Evolutionary conservation across 106 monocot genomes (phyloP), one percentile per base, ranked within the genome.

Genomic region (Hemerocallis citrina): DNA sequence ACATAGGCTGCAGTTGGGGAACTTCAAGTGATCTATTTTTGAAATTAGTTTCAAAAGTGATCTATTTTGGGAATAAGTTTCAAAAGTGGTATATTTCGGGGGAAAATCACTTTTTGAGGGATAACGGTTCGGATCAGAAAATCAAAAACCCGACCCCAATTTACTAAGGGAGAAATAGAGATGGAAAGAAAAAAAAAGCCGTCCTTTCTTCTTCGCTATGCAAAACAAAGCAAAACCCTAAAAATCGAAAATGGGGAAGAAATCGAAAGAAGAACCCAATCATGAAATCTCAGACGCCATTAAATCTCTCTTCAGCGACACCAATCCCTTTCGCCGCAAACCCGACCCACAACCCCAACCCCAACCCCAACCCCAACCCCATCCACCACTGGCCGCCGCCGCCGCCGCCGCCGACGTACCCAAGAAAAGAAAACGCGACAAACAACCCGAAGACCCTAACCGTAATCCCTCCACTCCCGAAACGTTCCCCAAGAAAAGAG

Each of bases 271-370:
- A 12, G 59, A 40, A 24, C 24, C 13, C 20, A 27, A 40, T n/a
- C 32, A 32, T 6, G 20, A 32, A 19, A 22, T 36, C 28, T 13
- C 30, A 31, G 43, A 66, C 35, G 68, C 64, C 31, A 37, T 90
- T 45, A 59, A 66, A 19, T 79, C 76, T 34, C 90, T 96, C 67
- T 96, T 96, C 79, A 32, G 80, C 71, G 66, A 59, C 41, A 81
- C 80, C 72, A 96, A 96, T 58, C 96, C 96, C 20, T 96, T 91
- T 75, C 90, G 96, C 43, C 87, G 96, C 32, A 81, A 90, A 37
- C 71, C 72, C 64, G 57, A 79, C 9, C 56, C 66, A 55, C 39
- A 28, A 27, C 25, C 67, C 37, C 20, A 42, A 34, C 49, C 57
- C 42, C 49, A 9, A 24, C n/a, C 21, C 16, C 2, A 41, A 24